Percentiles rank a stretch among this genome's conserved stretches.
Conservation (phyloP, 2,329 filamentous ascomycete genomes). For the Dendrostoma leiphaemia region DNA sequence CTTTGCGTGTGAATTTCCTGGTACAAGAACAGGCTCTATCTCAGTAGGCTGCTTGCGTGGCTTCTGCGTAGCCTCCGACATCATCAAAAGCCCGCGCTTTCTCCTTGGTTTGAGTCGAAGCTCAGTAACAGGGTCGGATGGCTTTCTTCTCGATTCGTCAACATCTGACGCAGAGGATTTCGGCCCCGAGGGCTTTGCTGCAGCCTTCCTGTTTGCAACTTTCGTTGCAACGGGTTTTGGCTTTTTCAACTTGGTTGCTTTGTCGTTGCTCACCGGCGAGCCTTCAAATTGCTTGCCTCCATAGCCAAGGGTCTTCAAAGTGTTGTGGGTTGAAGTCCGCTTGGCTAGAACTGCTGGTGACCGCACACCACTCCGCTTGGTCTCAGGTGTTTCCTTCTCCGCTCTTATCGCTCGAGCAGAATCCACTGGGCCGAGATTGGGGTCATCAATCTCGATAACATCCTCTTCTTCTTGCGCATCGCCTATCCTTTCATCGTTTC, state of each 20-base stretch:
- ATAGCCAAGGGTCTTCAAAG: too few relatives aligned
- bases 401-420: neutral
- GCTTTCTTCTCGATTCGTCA: neutral
- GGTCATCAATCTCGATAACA: slow-evolving; percentile 15
- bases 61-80: slow-evolving; percentile 34
- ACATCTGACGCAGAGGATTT: too few relatives aligned
- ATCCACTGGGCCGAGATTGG: neutral
- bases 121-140: slow-evolving; percentile 37
- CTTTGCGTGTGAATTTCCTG: neutral
- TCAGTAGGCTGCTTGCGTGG: slow-evolving; percentile 9
- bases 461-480: neutral
- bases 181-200: neutral
- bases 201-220: too few relatives aligned
- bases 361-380: too few relatives aligned
- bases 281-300: too few relatives aligned
- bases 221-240: neutral
- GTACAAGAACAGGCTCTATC: neutral
- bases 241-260: neutral
- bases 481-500: neutral
- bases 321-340: too few relatives aligned
- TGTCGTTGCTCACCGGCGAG: too few relatives aligned
- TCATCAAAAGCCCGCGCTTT: slow-evolving; percentile 46
- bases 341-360: too few relatives aligned
- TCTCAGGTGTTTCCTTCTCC: neutral
- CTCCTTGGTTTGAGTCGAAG: slow-evolving; percentile 46